These are phyloP conservation scores for Phytopythium montanum DNA, from an alignment of 352 stramenopile genomes.

Conservation along the genomic window DNA sequence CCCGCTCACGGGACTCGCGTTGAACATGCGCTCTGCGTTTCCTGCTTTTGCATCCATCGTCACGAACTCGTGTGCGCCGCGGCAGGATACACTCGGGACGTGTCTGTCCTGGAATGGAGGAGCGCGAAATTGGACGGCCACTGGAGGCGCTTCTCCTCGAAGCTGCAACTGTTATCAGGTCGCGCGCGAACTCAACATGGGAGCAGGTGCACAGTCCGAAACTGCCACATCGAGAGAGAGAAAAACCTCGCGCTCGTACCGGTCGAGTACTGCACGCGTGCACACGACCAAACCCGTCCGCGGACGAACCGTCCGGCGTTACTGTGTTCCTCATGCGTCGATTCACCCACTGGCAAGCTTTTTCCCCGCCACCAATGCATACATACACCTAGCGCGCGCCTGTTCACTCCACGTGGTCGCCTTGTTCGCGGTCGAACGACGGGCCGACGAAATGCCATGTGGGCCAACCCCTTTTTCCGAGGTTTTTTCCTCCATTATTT, in stretches of 20 bases:
- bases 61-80: neutral
- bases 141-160: neutral
- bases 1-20: neutral
- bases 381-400: too few relatives aligned
- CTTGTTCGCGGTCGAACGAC: neutral
- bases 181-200: constrained; percentile 3
- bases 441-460: neutral
- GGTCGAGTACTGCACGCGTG: neutral
- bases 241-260: constrained; percentile 2
- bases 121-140: neutral
- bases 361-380: neutral
- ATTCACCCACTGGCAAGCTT: too few relatives aligned
- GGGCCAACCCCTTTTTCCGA: neutral
- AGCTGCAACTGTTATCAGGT: constrained; percentile 3
- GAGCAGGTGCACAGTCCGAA: neutral
- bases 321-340: neutral
- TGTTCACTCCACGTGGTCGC: neutral
- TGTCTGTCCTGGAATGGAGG: neutral
- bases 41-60: neutral
- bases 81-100: neutral
- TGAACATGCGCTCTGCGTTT: neutral
- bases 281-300: too few relatives aligned
- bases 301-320: neutral
- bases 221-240: too few relatives aligned
- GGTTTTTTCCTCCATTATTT: constrained; percentile 4